These are phyloP conservation scores for Evernia prunastri DNA, from an alignment of 495 filamentous ascomycete genomes.

Conservation along the genomic window DNA sequence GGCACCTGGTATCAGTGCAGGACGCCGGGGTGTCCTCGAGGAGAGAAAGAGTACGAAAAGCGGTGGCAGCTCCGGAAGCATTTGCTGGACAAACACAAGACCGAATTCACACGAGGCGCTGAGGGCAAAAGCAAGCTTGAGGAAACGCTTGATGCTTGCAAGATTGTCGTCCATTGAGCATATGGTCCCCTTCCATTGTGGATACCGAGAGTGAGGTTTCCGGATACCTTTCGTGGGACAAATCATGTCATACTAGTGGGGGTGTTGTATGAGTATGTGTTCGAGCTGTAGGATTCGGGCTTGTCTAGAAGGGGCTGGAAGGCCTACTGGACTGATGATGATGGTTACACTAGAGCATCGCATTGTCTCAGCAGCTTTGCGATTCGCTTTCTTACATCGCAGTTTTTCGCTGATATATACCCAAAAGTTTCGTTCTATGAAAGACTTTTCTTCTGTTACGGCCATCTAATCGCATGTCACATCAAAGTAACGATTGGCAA, in stretches of 20 bases:
- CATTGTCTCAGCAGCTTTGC: too few species aligned
- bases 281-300: not conserved
- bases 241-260: not conserved
- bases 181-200: not conserved
- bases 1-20: conserved; percentile 25
- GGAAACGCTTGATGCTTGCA: conserved; percentile 12
- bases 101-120: not conserved
- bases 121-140: conserved; percentile 4
- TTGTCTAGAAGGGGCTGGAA: not conserved
- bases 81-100: conserved; percentile 19
- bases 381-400: too few species aligned
- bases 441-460: too few species aligned
- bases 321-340: not conserved
- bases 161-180: conserved; percentile 18
- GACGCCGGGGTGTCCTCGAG: conserved; percentile 15
- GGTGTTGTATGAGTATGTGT: not conserved
- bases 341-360: too few species aligned
- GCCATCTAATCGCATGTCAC: too few species aligned
- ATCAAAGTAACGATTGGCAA: too few species aligned
- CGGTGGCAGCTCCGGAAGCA: conserved; percentile 13
- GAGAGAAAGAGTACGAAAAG: conserved; percentile 18
- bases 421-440: too few species aligned
- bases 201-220: not conserved
- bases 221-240: not conserved
- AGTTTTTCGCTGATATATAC: too few species aligned